phyloP scores from a whole-genome alignment of 2,329 filamentous ascomycete species.

The Knoxdaviesia capensis region DNA sequence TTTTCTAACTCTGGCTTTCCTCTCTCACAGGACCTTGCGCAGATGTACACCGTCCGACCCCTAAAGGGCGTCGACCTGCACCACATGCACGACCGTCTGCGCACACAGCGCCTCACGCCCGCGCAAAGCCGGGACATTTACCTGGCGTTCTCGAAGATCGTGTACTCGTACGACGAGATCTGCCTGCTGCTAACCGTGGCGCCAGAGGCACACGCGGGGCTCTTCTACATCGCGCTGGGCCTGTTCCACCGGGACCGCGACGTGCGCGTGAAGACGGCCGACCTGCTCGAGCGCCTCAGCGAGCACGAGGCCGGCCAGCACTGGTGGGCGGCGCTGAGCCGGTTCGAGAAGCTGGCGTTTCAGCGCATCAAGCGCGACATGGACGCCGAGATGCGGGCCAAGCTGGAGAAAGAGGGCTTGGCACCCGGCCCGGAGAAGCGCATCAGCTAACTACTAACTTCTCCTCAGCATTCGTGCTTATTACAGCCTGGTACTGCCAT shows the following conservation, averaged over 20 bases:
- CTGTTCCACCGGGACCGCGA: conserved; percentile 76
- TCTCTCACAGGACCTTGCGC: conserved; percentile 37
- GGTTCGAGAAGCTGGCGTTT: conserved; percentile 77
- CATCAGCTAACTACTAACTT: conserved; percentile 22
- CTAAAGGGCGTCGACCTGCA: conserved; percentile 71
- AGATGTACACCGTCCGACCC: conserved; percentile 42
- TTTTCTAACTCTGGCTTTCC: conserved; percentile 5
- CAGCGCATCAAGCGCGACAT: conserved; percentile 53
- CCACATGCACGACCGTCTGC: conserved; percentile 80
- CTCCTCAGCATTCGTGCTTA: too few species aligned
- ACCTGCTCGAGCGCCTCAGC: conserved; percentile 61
- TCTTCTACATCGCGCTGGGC: conserved; percentile 81
- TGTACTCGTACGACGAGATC: conserved; percentile 67
- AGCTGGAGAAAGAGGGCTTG: conserved; percentile 23
- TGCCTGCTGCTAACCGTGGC: conserved; percentile 66
- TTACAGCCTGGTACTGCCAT: too few species aligned
- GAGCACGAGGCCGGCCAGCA: conserved; percentile 81
- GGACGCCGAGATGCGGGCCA: conserved; percentile 28
- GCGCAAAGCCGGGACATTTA: conserved; percentile 71
- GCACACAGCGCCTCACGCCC: conserved; percentile 59
- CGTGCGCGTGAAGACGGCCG: conserved; percentile 58
- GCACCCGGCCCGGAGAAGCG: conserved; percentile 22
- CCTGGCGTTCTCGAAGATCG: conserved; percentile 53
- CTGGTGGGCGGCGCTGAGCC: conserved; percentile 73
- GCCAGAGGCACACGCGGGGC: conserved; percentile 66